Evolutionary conservation across 129 eudicot species (phyloP), one percentile per base, ranked within the genome.

Genomic region (Chrysanthemum lavandulifolium): DNA sequence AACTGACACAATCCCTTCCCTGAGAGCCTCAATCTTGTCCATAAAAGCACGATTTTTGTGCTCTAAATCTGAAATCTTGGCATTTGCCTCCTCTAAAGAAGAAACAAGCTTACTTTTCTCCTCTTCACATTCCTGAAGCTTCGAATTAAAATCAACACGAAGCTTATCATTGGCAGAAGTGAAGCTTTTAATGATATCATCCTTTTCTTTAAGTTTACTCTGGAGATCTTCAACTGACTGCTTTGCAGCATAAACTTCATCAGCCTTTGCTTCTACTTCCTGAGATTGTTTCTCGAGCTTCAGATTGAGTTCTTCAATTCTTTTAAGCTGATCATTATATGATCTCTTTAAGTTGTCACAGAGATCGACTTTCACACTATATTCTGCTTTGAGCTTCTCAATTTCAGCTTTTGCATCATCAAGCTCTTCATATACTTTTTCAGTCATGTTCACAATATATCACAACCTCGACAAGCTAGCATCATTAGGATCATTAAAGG

Each of bases 331-430:
- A 63, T 91, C 91, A 71, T 53, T 61, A 47, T 85, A 77, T 65
- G 83, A 78, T 78, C 83, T 87, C 79, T 74, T 91, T 67, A 91
- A 84, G 54, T 71, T 82, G 53, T 87, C 91, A 13, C 85, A 79
- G 10, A 82, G 77, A 60, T 87, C 76, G 2, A 61, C 65, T 78
- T 87, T 91, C 12, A 33, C 74, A 60, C 68, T 61, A 70, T 65
- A 73, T 52, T 87, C 91, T 18, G 71, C 78, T 67, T 73, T 84
- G 31, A 91, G 85, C 83, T 49, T 87, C 55, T 87, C 95, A 23
- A 89, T 78, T 80, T 87, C 96, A 21, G 85, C 86, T 76, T 80
- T 92, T 59, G 92, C 92, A 50, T 82, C 86, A 71, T 87, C 89
- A 4, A 91, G 79, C 82, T 89, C 97, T 86, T 92, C 86, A 16